Percentiles rank a stretch among this genome's conserved stretches.
These are phyloP conservation scores for Chytriomyces confervae DNA, from an alignment of 192 early-diverging fungal species.

Conservation along the genomic window DNA sequence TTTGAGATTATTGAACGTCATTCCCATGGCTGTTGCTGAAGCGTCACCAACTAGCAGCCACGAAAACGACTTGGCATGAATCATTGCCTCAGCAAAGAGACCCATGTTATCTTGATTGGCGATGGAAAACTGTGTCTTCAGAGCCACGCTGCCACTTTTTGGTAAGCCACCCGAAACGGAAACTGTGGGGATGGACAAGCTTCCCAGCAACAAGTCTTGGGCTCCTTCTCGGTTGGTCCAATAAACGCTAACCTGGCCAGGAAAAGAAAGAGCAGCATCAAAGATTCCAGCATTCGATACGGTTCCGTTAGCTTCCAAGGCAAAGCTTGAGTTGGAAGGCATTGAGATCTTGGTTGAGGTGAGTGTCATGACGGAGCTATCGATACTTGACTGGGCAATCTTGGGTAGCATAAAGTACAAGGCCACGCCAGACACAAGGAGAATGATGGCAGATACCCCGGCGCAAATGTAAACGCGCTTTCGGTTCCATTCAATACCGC, in stretches of 20 bases:
- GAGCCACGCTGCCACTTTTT: slow-evolving; percentile 27
- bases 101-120: slow-evolving; percentile 22
- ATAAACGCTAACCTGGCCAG: slow-evolving; percentile 31
- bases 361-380: slow-evolving; percentile 40
- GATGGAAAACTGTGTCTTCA: slow-evolving; percentile 21
- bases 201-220: slow-evolving; percentile 30
- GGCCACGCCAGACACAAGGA: slow-evolving; percentile 10
- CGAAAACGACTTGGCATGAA: slow-evolving; percentile 22
- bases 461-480: slow-evolving; percentile 10
- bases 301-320: slow-evolving; percentile 21
- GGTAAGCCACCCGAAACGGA: slow-evolving; percentile 36
- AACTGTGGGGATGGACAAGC: slow-evolving; percentile 30
- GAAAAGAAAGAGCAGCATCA: slow-evolving; percentile 37
- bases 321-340: slow-evolving; percentile 32
- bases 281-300: slow-evolving; percentile 42
- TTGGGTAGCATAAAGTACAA: slow-evolving; percentile 19
- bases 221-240: slow-evolving; percentile 38
- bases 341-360: slow-evolving; percentile 28
- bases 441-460: not conserved
- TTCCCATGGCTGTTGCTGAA: slow-evolving; percentile 35
- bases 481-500: slow-evolving; percentile 12
- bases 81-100: slow-evolving; percentile 39
- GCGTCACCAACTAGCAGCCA: slow-evolving; percentile 40
- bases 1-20: slow-evolving; percentile 42
- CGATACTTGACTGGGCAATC: slow-evolving; percentile 40